phyloP scores from a whole-genome alignment of 768 basidiomycete species.

The Kwoniella botswanensis region DNA sequence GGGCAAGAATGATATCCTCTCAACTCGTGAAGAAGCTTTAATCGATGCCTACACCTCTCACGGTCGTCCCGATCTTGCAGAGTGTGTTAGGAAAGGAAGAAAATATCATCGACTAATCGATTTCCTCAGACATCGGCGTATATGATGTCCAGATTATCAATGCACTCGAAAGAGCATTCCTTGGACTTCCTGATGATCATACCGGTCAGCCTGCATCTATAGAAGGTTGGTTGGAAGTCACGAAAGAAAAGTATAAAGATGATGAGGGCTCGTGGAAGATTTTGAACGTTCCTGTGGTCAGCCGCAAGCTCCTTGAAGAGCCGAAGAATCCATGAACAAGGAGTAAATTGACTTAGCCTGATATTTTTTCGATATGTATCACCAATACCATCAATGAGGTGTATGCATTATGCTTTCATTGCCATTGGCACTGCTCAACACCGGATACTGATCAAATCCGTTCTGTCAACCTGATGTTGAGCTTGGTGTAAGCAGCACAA shows the following conservation, averaged over 20 bases:
- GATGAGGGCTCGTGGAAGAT: neutral
- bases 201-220: neutral
- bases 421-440: no score
- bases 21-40: neutral
- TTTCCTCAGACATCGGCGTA: neutral
- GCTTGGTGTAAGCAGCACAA: no score
- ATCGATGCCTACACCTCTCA: constrained; percentile 12
- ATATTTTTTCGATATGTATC: no score
- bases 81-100: constrained; percentile 7
- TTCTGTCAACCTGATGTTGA: no score
- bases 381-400: no score
- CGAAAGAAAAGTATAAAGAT: constrained; percentile 33
- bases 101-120: constrained; percentile 6
- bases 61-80: constrained; percentile 23
- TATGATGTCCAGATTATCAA: neutral
- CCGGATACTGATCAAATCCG: no score
- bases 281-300: neutral
- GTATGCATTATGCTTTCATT: no score
- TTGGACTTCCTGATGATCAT: neutral
- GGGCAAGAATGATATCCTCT: neutral
- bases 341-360: neutral
- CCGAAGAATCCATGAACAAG: neutral
- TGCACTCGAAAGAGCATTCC: constrained; percentile 4
- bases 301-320: neutral
- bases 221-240: constrained; percentile 5